Evolutionary conservation across 1,139 yeast genomes (phyloP), one percentile per base, ranked within the genome.

Genomic region (Nakaseomyces bracarensis): DNA sequence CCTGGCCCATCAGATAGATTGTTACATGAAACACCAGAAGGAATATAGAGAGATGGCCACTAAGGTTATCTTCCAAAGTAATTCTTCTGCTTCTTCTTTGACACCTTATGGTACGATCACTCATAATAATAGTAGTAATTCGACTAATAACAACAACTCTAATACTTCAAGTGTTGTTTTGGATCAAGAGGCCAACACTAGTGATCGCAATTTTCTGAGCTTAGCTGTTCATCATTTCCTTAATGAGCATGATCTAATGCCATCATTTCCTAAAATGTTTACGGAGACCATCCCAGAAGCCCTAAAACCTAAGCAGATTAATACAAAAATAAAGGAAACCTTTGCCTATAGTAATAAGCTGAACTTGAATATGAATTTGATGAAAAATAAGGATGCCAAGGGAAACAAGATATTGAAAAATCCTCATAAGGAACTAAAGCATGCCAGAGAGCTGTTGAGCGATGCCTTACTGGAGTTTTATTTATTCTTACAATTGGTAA

Each of bases 401-500:
- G 36, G 36, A 4, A 33, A 33, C 6, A 33, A 33, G 16, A 33
- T n/a, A 75, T 94, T 0, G 83, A 81, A 57, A 65, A 33, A 33
- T 11, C 36, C 36, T 20, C 26, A 33, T 11, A 33, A 33, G 18
- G 36, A 33, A n/a, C 21, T 34, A 19, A 40, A 73, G 27, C 75
- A 73, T 42, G 96, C 96, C 1, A 71, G 81, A 50, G 72, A 79
- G 46, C 84, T 84, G 59, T 66, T 91, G 41, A 83, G 85, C 52
- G 72, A 73, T 28, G 96, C 96, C 0, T 63, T 85, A 11, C 67
- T 80, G 44, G 96, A 89, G 55, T 81, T 75, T 51, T 91, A 89
- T 61, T 71, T 95, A 43, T 77, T 84, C 8, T 66, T 91, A 46
- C 87, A 89, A 49, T 69, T 91, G 37, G 68, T 91, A 43, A 78